A percentile compares a stretch with the other conserved stretches of the same genome.
These are phyloP conservation scores for Sporothrix schenckii DNA, from an alignment of 2,329 filamentous ascomycete genomes.

Conservation along the genomic window DNA sequence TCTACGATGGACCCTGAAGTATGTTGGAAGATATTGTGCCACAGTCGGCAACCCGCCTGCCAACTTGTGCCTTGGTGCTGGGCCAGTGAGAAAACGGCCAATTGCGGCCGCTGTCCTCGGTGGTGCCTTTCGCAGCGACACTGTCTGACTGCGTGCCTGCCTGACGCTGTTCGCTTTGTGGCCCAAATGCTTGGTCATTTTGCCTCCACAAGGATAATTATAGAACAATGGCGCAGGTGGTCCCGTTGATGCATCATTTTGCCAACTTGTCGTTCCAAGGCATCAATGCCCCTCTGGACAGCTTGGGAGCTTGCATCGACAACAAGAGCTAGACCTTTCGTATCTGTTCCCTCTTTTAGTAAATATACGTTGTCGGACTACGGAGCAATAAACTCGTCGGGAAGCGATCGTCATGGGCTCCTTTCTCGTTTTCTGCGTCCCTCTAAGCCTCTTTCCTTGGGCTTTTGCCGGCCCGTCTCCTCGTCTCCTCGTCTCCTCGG, in stretches of 20 bases:
- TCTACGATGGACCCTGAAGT: neutral
- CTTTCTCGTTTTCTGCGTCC: neutral
- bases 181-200: neutral
- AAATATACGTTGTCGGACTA: neutral
- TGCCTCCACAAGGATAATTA: slow-evolving; percentile 11
- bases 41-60: neutral
- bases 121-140: slow-evolving; percentile 1
- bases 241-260: slow-evolving; percentile 4
- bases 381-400: slow-evolving; percentile 1
- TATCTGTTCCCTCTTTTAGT: neutral
- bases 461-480: neutral
- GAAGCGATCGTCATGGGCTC: neutral
- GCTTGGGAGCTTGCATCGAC: neutral
- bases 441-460: neutral
- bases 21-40: neutral
- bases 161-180: neutral
- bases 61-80: neutral
- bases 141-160: neutral
- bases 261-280: slow-evolving; percentile 19
- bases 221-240: slow-evolving; percentile 2
- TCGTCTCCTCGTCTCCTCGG: no score
- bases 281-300: neutral
- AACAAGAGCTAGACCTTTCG: neutral
- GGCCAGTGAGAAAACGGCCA: slow-evolving; percentile 6
- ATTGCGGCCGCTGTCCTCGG: neutral